A percentile compares a stretch with the other conserved stretches of the same genome.
Evolutionary conservation across 805 yeast species (phyloP).

Genomic region (Pichia insulana): DNA sequence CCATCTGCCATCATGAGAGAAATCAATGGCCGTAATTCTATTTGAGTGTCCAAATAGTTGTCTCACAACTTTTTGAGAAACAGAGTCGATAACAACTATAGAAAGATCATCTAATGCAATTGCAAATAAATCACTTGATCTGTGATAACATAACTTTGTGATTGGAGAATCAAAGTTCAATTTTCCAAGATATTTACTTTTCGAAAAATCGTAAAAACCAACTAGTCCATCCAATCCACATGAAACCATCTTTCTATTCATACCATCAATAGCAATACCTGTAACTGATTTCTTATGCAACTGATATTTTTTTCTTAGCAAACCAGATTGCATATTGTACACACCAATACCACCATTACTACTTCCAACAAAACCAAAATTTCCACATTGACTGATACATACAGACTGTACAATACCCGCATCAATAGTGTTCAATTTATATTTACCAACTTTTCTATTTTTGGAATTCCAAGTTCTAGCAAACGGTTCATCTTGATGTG

Average conservation of each 20-base stretch:
- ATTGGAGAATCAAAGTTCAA: conserved; percentile 68
- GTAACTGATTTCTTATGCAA: conserved; percentile 75
- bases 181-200: conserved; percentile 58
- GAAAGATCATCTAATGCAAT: conserved; percentile 80
- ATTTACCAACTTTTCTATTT: conserved; percentile 71
- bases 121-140: conserved; percentile 77
- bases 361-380: conserved; percentile 89
- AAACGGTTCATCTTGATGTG: conserved; percentile 70
- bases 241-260: conserved; percentile 82
- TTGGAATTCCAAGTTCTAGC: conserved; percentile 90
- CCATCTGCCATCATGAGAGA: conserved; percentile 96
- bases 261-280: conserved; percentile 81
- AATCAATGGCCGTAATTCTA: conserved; percentile 79
- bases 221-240: conserved; percentile 84
- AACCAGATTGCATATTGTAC: conserved; percentile 89
- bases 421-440: conserved; percentile 66
- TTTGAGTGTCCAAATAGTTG: conserved; percentile 84
- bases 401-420: conserved; percentile 67
- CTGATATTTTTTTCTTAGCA: conserved; percentile 57
- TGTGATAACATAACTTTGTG: conserved; percentile 68
- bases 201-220: conserved; percentile 77
- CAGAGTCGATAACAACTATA: conserved; percentile 72
- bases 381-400: conserved; percentile 85
- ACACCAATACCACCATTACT: conserved; percentile 76
- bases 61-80: conserved; percentile 77